Conservation (phyloP, 1,284 basidiomycete genomes). For the Coriolopsis trogii region DNA sequence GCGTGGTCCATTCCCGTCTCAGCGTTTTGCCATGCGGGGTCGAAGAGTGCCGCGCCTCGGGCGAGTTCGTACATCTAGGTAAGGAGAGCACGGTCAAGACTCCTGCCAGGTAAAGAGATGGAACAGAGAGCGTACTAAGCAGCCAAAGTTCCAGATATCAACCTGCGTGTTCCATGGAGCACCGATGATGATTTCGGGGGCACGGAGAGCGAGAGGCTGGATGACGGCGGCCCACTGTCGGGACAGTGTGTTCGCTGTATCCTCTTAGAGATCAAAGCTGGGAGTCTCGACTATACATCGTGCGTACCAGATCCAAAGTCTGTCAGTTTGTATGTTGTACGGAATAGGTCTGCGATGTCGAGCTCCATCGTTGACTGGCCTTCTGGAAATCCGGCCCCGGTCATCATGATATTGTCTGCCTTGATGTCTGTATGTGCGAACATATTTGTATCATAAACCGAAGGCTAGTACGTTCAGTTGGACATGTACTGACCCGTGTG, state of each 20-base stretch:
- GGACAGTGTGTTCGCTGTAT: not conserved
- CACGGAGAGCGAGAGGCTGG: conserved; percentile 8
- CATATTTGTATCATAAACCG: no score
- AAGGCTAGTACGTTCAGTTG: no score
- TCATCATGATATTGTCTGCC: conserved; percentile 7
- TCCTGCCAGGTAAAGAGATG: no score
- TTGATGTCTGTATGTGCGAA: conserved; percentile 9
- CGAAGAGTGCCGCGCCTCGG: conserved; percentile 5
- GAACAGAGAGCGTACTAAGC: conserved; percentile 15
- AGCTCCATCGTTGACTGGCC: not conserved
- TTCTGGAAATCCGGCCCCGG: not conserved
- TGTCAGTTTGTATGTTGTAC: not conserved
- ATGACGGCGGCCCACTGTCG: not conserved
- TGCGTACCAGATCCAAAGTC: conserved; percentile 8
- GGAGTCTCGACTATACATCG: not conserved
- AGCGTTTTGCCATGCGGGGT: conserved; percentile 8
- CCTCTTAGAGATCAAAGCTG: no score
- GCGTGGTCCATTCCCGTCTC: conserved; percentile 4
- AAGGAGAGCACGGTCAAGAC: no score
- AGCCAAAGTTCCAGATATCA: conserved; percentile 25
- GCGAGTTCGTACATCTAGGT: conserved; percentile 15
- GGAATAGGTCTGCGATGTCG: not conserved
- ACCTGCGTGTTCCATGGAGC: conserved; percentile 20
- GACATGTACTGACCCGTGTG: not conserved
- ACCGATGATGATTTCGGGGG: conserved; percentile 22